phyloP scores from a whole-genome alignment of 768 basidiomycete species.

The Hemileccinum rubropunctum region DNA sequence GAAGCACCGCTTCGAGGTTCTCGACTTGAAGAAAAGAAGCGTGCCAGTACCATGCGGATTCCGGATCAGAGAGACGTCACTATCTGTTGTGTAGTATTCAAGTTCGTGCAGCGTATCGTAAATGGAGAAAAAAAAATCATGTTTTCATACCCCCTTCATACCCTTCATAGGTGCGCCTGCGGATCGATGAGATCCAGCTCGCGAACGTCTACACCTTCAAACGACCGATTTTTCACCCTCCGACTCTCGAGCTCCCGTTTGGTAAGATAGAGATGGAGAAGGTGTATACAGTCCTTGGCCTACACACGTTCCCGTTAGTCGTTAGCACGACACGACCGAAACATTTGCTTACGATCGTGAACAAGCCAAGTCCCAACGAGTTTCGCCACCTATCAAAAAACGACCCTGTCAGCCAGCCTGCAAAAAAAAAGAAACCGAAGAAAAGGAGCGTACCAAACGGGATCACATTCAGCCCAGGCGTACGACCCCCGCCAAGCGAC shows the following conservation, averaged over 20 bases:
- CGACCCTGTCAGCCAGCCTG: background rate
- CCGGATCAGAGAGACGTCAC: no score
- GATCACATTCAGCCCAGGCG: constrained; percentile 66
- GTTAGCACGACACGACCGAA: no score
- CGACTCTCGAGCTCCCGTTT: constrained; percentile 72
- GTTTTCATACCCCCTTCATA: no score
- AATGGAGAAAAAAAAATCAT: background rate
- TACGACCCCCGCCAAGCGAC: constrained; percentile 55
- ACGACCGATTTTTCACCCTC: constrained; percentile 65
- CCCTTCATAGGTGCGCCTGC: constrained; percentile 6
- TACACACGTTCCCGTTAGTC: constrained; percentile 20
- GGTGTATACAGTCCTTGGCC: constrained; percentile 66
- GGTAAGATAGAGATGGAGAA: constrained; percentile 66
- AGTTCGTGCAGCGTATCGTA: background rate
- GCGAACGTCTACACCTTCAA: constrained; percentile 65
- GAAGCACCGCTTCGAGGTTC: no score
- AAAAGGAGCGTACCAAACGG: constrained; percentile 55
- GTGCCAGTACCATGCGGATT: no score
- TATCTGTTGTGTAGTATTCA: no score
- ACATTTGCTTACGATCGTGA: constrained; percentile 51
- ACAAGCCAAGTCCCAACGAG: constrained; percentile 63
- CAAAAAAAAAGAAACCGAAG: no score
- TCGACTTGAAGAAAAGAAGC: no score
- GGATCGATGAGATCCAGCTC: constrained; percentile 64
- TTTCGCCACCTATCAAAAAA: constrained; percentile 54